Evolutionary conservation across 1,139 yeast genomes (phyloP), one percentile per base, ranked within the genome.

Genomic region (Blastobotrys arbuscula): DNA sequence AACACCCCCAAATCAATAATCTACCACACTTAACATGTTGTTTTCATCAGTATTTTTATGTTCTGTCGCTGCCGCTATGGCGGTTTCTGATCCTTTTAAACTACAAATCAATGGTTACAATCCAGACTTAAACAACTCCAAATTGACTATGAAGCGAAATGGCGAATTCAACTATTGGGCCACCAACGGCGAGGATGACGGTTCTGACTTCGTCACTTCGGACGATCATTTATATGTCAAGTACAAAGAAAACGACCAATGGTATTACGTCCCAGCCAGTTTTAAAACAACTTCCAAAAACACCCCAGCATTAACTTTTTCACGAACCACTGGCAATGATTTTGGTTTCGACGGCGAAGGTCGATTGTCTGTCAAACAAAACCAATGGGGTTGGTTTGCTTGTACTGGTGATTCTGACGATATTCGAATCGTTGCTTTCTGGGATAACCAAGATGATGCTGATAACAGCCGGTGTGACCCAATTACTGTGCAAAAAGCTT

Each of bases 311-410:
- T 20, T 42, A 18, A 15, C 7, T n/a, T 31, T 42, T 15, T 31
- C 26, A 23, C 18, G 12, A 6, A 16, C 30, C 28, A 18, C 15
- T 21, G 30, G 21, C 12, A 21, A 19, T n/a, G 30, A 12, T 4
- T 36, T 43, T n/a, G 26, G 41, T 13, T 43, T 43, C 31, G 46
- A 43, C 20, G 46, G 46, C n/a, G 41, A 43, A 24, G 46, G 46
- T 18, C 41, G 46, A 36, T 19, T 43, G 21, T 9, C 28, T 23
- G 30, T 43, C 18, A n/a, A 43, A 24, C 4, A 19, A 34, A 35
- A 43, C 41, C 46, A 43, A 43, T 43, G 46, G 46, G 46, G 46
- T 4, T 43, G 40, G 40, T 43, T 36, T 20, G 46, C 46, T 4
- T 43, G 46, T 40, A 34, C 24, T 31, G 38, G 39, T 5, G 36